Evolutionary conservation across 169 alveolate species (phyloP), one percentile per base, ranked within the genome.

Genomic region (Babesia divergens): DNA sequence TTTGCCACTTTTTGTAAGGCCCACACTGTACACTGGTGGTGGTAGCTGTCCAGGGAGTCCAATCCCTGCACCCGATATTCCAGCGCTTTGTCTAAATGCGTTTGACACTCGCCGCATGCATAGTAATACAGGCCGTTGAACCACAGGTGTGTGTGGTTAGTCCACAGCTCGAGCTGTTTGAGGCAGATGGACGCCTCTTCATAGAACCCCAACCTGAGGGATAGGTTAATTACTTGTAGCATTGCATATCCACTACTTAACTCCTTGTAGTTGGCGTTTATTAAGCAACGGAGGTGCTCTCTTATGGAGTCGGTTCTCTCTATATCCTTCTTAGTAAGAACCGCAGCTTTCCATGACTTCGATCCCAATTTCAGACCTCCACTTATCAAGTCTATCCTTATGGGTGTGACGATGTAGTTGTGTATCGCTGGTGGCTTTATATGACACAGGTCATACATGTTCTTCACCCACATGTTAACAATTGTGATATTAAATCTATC

Each of bases 191-290:
- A 38, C 31, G 82, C 82, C 18, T 77, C 82, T 0, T 1, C 38
- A 35, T 77, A 67, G 22, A 77, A 44, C 44, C 86, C 86, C 22
- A 77, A 47, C 46, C 86, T 29, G 54, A 77, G 54, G 29, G 80
- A 71, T 49, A 77, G 59, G 22, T 44, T 20, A 31, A 67, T 46
- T 20, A 53, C 59, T 51, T 46, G 56, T 20, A 28, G 18, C n/a
- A 68, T 20, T 2, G 37, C 53, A 13, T 18, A n/a, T 14, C 58
- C 80, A 24, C 54, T 75, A n/a, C 43, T 44, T 31, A 66, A n/a
- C 26, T 34, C 28, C 24, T 44, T 46, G 6, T 6, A 32, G 16
- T 20, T 54, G n/a, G 1, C 2, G 32, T 0, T 1, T 8, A 59
- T 2, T 28, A 59, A 43, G n/a, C 32, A 2, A 29, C 42, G 22